Conservation (phyloP, 108 stramenopile species). For the Cyclotella atomus region DNA sequence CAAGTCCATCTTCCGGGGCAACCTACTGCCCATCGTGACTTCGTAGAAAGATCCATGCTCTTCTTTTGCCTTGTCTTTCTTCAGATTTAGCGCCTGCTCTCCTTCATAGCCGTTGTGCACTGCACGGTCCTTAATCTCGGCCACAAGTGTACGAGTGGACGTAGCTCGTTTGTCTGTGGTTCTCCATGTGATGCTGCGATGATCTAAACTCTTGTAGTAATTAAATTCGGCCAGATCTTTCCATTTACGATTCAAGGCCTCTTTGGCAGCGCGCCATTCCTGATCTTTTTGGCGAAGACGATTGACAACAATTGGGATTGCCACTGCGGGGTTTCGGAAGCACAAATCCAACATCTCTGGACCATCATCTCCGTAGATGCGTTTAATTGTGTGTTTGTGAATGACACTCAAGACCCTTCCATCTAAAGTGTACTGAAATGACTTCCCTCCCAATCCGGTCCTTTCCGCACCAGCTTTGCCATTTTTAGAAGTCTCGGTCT, state of each 20-base stretch:
- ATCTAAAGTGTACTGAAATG: conserved; percentile 85
- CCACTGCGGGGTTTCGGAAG: conserved; percentile 92
- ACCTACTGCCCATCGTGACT: conserved; percentile 69
- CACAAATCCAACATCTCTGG: conserved; percentile 94
- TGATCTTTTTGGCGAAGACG: conserved; percentile 97
- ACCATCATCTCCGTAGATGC: conserved; percentile 96
- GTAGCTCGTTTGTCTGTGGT: conserved; percentile 83
- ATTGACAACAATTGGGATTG: conserved; percentile 94
- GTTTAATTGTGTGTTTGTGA: conserved; percentile 93
- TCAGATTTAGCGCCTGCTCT: conserved; percentile 66
- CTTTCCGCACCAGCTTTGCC: conserved; percentile 21
- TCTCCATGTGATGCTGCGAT: conserved; percentile 87
- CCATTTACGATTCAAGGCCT: conserved; percentile 86
- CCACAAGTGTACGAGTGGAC: conserved; percentile 79
- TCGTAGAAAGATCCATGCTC: conserved; percentile 88
- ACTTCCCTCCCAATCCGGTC: conserved; percentile 67
- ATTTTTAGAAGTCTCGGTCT: conserved; percentile 51
- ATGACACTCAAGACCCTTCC: conserved; percentile 85
- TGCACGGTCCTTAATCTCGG: conserved; percentile 89
- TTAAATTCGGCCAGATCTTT: conserved; percentile 85
- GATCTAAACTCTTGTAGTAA: conserved; percentile 89
- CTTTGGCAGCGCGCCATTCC: conserved; percentile 86
- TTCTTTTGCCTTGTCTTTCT: conserved; percentile 85
- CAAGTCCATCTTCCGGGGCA: conserved; percentile 68
- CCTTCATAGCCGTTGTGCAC: conserved; percentile 77